Evolutionary conservation across 1,284 basidiomycete genomes (phyloP), one percentile per base, ranked within the genome.

Genomic region (Mycena citricolor): DNA sequence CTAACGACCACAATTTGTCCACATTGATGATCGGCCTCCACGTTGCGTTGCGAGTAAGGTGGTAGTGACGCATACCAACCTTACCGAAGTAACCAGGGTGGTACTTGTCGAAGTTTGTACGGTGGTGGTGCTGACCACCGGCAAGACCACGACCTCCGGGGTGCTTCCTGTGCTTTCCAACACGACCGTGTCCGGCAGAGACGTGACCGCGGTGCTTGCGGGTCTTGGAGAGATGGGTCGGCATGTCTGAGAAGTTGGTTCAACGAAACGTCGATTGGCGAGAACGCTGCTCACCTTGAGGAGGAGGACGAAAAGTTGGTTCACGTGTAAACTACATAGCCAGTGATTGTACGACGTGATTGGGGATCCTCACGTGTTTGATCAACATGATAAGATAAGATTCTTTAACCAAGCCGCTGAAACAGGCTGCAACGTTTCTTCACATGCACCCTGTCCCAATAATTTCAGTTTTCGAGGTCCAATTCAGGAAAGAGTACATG

Each of bases 141-240:
- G 95, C 95, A 64, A 98, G 89, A 97, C 95, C 95, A 74, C 95
- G 91, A 92, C 95, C 95, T 79, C 95, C 95, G 52, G 97, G 97
- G 68, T 97, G 94, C 76, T 99, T 98, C 73, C 95, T 89, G 86
- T 99, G 95, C 84, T 99, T 98, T 62, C 95, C 97, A 66, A 99
- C 89, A 89, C 95, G 94, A 75, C 95, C 95, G 75, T 98, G 87
- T 77, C 94, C 94, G 65, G 94, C 94, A 59, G 94, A 98, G 64
- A 99, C 95, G 79, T 99, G 93, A 64, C 94, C 94, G 65, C 94
- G 83, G 77, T 95, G 94, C 79, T 98, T 98, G 76, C 95, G 88
- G 71, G 92, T 97, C 74, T 97, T 97, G 64, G 85, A 81, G 74
- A 94, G 79, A 68, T 80, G 91, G 68, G 94, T 92, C 69, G 94